Evolutionary conservation across 805 yeast genomes (phyloP).

Genomic region (Metschnikowia amazonensis): DNA sequence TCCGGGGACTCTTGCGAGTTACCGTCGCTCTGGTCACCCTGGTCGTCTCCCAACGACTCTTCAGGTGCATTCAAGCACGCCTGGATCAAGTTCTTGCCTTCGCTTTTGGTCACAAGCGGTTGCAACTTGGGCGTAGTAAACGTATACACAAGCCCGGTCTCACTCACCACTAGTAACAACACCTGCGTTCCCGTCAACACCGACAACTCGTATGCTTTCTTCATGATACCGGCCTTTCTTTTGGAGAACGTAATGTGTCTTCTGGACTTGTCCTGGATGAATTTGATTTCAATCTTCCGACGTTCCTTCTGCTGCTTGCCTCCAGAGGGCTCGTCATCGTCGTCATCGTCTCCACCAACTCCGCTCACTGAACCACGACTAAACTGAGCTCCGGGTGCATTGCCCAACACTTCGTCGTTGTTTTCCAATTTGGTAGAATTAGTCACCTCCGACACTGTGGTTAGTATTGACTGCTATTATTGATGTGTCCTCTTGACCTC

Average conservation of each 20-base stretch:
- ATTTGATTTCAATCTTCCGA: slow-evolving; percentile 93
- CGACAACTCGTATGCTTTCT: slow-evolving; percentile 96
- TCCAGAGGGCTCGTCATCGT: slow-evolving; percentile 46
- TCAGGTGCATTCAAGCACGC: slow-evolving; percentile 98
- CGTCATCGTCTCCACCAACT: slow-evolving; percentile 47
- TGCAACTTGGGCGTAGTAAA: slow-evolving; percentile 99
- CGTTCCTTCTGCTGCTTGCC: slow-evolving; percentile 54
- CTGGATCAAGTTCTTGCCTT: slow-evolving; percentile 94
- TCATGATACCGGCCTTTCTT: slow-evolving; percentile 98
- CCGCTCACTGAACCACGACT: slow-evolving; percentile 22
- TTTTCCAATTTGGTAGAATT: slow-evolving; percentile 36
- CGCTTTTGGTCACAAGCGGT: slow-evolving; percentile 95
- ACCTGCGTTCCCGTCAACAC: slow-evolving; percentile 98
- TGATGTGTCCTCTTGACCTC: no score
- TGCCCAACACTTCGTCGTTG: slow-evolving; percentile 23
- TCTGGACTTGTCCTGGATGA: slow-evolving; percentile 95
- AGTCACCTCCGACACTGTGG: slow-evolving; percentile 38
- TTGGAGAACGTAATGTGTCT: slow-evolving; percentile 97
- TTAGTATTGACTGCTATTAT: slow-evolving; percentile 7
- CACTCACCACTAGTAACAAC: slow-evolving; percentile 87
- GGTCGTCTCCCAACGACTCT: slow-evolving; percentile 66
- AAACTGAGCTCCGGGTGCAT: slow-evolving; percentile 22
- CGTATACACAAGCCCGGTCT: slow-evolving; percentile 97
- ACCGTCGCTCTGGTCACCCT: slow-evolving; percentile 50
- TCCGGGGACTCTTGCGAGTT: slow-evolving; percentile 40